Percentiles rank a stretch among this genome's conserved stretches.
Evolutionary conservation across 257 asterid genomes (phyloP).

Genomic region (Cynanchum wilfordii): DNA sequence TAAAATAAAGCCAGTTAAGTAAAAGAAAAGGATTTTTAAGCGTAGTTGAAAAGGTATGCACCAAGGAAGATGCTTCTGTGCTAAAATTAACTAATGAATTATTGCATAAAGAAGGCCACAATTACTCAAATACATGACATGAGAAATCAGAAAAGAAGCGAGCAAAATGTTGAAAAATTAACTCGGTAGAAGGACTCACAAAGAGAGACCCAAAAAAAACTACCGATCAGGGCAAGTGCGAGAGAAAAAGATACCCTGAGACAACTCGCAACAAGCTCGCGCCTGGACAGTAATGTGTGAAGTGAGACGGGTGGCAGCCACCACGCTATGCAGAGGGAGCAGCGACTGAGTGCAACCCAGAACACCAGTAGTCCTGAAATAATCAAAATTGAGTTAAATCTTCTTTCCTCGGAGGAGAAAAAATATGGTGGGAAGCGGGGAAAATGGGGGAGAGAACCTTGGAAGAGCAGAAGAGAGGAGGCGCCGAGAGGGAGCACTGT

Average conservation of each 20-base stretch:
- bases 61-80: neutral
- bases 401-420: neutral
- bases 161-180: neutral
- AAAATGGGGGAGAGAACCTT: constrained; percentile 18
- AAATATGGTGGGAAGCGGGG: neutral
- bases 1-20: neutral
- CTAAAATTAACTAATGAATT: neutral
- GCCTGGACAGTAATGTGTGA: constrained; percentile 30
- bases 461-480: constrained; percentile 25
- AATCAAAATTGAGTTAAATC: neutral
- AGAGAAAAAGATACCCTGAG: constrained; percentile 39
- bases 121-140: neutral
- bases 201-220: constrained; percentile 5
- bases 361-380: constrained; percentile 24
- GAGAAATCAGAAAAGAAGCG: neutral
- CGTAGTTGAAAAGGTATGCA: neutral
- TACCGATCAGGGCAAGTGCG: constrained; percentile 38
- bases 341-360: constrained; percentile 33
- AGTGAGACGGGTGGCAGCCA: constrained; percentile 29
- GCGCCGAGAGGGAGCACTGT: constrained; percentile 19
- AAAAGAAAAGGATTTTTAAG: neutral
- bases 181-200: constrained; percentile 10
- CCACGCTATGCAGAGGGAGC: constrained; percentile 30
- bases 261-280: constrained; percentile 33
- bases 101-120: neutral